Evolutionary conservation across 1,284 basidiomycete genomes (phyloP).

Genomic region (Vanrija sp.): DNA sequence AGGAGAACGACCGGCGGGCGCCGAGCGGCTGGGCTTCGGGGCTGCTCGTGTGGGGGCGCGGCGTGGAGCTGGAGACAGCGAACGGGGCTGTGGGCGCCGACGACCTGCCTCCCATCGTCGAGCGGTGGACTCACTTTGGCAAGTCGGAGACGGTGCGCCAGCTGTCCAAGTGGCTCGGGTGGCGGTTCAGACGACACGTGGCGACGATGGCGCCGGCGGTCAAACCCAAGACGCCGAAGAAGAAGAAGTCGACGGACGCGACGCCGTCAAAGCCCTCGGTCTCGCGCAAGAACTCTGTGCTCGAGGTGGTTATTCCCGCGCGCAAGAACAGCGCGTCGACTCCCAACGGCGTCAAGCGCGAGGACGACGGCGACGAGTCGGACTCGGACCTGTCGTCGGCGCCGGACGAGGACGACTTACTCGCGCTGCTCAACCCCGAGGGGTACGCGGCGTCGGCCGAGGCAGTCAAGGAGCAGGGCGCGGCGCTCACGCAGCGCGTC

Average conservation of each 20-base stretch:
- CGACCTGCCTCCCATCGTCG: conserved; percentile 19
- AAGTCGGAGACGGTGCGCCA: conserved; percentile 15
- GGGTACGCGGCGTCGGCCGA: conserved; percentile 18
- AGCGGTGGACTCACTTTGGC: conserved; percentile 40
- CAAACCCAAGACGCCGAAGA: neutral
- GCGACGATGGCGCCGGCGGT: conserved; percentile 2
- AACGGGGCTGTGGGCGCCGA: conserved; percentile 1
- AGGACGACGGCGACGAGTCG: conserved; percentile 6
- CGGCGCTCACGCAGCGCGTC: conserved; percentile 2
- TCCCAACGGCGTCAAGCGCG: neutral
- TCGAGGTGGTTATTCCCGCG: neutral
- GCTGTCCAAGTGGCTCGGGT: conserved; percentile 29
- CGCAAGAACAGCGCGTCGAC: neutral
- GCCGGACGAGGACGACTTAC: conserved; percentile 19
- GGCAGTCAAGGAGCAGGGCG: conserved; percentile 1
- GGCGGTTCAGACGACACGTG: conserved; percentile 10
- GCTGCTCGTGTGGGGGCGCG: conserved; percentile 35
- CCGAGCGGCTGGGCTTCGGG: conserved; percentile 38
- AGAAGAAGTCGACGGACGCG: conserved; percentile 5
- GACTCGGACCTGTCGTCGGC: conserved; percentile 20
- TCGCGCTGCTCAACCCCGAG: conserved; percentile 17
- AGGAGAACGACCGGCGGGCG: conserved; percentile 25
- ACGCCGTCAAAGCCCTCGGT: too few relatives aligned
- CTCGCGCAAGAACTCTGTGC: neutral
- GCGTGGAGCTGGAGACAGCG: conserved; percentile 9